Evolutionary conservation across 1,284 basidiomycete genomes (phyloP).

Genomic region (Pyrrhoderma noxium): DNA sequence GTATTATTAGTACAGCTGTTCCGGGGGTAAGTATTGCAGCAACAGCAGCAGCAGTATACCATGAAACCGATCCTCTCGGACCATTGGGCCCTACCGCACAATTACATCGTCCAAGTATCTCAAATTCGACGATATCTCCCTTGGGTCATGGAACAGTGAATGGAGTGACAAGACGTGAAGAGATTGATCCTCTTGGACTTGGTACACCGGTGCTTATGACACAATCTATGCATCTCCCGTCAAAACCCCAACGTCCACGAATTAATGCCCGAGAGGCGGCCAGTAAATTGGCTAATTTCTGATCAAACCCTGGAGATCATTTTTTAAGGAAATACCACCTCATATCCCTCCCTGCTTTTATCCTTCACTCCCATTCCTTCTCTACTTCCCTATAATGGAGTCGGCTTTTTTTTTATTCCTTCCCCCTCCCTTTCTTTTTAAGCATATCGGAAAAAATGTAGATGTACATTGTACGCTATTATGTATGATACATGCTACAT

Average conservation of each 20-base stretch:
- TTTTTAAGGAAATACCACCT: neutral
- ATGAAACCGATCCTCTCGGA: slow-evolving; percentile 14
- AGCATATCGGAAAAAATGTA: too few relatives aligned
- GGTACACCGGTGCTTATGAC: slow-evolving; percentile 53
- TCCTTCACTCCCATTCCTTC: too few relatives aligned
- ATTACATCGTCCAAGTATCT: slow-evolving; percentile 6
- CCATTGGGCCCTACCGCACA: slow-evolving; percentile 12
- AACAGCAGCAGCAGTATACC: slow-evolving; percentile 6
- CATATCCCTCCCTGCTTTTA: too few relatives aligned
- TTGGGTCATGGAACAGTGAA: slow-evolving; percentile 10
- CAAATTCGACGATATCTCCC: slow-evolving; percentile 3
- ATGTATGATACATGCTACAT: too few relatives aligned
- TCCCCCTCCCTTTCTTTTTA: too few relatives aligned
- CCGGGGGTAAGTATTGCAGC: neutral
- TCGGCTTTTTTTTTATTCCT: too few relatives aligned
- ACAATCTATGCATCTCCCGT: slow-evolving; percentile 53
- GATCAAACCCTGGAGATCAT: too few relatives aligned
- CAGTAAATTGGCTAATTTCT: slow-evolving; percentile 82
- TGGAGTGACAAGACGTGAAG: slow-evolving; percentile 23
- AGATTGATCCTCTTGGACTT: slow-evolving; percentile 58
- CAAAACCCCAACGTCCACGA: slow-evolving; percentile 51
- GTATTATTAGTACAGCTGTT: neutral
- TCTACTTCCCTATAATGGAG: too few relatives aligned
- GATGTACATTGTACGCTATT: too few relatives aligned
- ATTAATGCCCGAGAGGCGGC: slow-evolving; percentile 79